Conservation (phyloP, 1,139 yeast species). For the Blastobotrys persicus region DNA sequence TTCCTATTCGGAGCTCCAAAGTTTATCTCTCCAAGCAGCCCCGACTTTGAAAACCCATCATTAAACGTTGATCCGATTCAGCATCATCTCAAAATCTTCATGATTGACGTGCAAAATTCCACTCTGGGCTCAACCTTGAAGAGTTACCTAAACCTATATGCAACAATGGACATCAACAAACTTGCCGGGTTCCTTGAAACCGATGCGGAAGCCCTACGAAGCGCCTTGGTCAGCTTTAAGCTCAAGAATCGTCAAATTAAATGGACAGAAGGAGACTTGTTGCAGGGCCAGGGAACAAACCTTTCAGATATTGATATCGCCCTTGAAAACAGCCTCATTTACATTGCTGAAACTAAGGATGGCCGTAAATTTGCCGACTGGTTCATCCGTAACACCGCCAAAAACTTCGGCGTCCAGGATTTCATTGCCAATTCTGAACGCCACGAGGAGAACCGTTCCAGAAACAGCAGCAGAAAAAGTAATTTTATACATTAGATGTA, state of each 20-base stretch:
- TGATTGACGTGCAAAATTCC: slow-evolving; percentile 42
- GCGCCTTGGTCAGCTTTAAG: slow-evolving; percentile 44
- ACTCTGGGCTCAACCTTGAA: slow-evolving; percentile 43
- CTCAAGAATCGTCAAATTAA: slow-evolving; percentile 45
- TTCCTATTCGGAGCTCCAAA: slow-evolving; percentile 48
- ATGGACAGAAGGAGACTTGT: slow-evolving; percentile 44
- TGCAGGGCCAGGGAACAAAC: slow-evolving; percentile 42
- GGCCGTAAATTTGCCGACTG: slow-evolving; percentile 49
- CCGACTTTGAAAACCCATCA: slow-evolving; percentile 37
- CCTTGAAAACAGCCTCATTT: slow-evolving; percentile 42
- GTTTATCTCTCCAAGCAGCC: slow-evolving; percentile 45
- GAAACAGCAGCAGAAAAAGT: slow-evolving; percentile 3
- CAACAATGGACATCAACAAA: slow-evolving; percentile 46
- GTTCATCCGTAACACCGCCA: slow-evolving; percentile 48
- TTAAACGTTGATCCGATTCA: slow-evolving; percentile 41
- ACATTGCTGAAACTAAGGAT: slow-evolving; percentile 46
- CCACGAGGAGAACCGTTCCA: slow-evolving; percentile 19
- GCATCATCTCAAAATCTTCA: slow-evolving; percentile 45
- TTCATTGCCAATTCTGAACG: slow-evolving; percentile 38
- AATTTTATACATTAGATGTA: neutral
- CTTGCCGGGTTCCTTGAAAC: slow-evolving; percentile 44
- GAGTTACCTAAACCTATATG: slow-evolving; percentile 46
- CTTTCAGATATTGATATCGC: slow-evolving; percentile 47
- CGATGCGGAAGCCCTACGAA: slow-evolving; percentile 37
- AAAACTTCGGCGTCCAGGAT: slow-evolving; percentile 46